Evolutionary conservation across 495 filamentous ascomycete species (phyloP), one percentile per base, ranked within the genome.

Genomic region (Melanomma pulvis-pyrius): DNA sequence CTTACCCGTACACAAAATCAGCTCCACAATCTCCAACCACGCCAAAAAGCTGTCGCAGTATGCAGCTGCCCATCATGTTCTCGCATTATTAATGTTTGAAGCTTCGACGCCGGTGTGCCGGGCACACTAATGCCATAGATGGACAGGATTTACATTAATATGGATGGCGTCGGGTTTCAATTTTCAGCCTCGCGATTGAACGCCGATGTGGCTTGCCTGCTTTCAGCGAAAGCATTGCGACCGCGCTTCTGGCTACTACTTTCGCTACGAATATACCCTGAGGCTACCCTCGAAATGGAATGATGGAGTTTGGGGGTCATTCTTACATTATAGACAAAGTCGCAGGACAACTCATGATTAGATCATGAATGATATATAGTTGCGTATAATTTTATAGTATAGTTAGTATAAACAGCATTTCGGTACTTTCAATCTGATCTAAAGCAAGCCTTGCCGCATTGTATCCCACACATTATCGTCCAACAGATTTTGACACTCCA

Each of bases 41-140:
- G 17, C 65, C 65, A 25, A 26, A 13, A 13, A 68, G 59, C 29
- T 46, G 47, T 9, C 6, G 51, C 17, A 63, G 61, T 34, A 63
- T 63, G 61, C 49, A 32, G 5, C 25, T 63, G 12, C 61, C 61
- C 11, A 63, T 63, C 21, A 50, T 50, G 48, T 25, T 50, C 52
- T n/a, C 3, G 32, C 28, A 12, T 6, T 30, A 25, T 28, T 55
- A 34, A 32, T n/a, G n/a, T 12, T 17, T 44, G 39, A n/a, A n/a
- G 3, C 39, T 44, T n/a, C 39, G 8, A 17, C 39, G n/a, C 8
- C 13, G 17, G 9, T 44, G 39, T 44, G 4, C 39, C 39, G n/a
- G 39, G 39, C n/a, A 15, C 39, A 44, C 12, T 34, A 34, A 12
- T 4, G 5, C 9, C 2, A 44, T 44, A 44, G 39, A 44, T 15